phyloP scores from a whole-genome alignment of 208 protist genomes.

The Entamoeba moshkovskii region DNA sequence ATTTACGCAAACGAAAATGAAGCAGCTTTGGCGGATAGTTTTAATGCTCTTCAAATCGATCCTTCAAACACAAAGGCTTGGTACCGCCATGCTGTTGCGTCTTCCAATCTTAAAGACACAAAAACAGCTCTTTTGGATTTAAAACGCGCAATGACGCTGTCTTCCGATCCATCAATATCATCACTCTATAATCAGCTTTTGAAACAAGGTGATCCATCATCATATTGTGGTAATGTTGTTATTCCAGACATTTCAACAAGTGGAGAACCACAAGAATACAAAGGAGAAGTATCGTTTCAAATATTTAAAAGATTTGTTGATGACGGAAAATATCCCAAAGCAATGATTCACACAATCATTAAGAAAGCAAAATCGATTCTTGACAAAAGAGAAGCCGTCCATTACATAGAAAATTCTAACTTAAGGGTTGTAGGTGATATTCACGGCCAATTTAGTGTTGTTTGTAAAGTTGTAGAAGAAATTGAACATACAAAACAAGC shows the following conservation, averaged over 20 bases:
- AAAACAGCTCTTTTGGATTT: neutral
- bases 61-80: neutral
- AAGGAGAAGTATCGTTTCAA: neutral
- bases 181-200: neutral
- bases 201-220: neutral
- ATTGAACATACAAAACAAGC: neutral
- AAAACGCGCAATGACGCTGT: neutral
- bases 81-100: neutral
- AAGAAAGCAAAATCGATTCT: neutral
- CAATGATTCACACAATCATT: neutral
- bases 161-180: neutral
- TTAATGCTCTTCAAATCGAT: neutral
- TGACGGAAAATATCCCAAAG: neutral
- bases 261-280: neutral
- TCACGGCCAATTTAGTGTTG: conserved; percentile 31
- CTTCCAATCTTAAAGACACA: neutral
- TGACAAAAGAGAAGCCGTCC: neutral
- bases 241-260: neutral
- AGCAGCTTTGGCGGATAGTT: neutral
- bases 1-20: neutral
- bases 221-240: neutral
- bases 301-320: neutral
- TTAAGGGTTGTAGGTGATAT: conserved; percentile 16
- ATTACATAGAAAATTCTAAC: neutral
- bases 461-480: conserved; percentile 11